Evolutionary conservation across 225 moss, liverwort and hornwort genomes (phyloP).

Genomic region (Antitrichia curtipendula): DNA sequence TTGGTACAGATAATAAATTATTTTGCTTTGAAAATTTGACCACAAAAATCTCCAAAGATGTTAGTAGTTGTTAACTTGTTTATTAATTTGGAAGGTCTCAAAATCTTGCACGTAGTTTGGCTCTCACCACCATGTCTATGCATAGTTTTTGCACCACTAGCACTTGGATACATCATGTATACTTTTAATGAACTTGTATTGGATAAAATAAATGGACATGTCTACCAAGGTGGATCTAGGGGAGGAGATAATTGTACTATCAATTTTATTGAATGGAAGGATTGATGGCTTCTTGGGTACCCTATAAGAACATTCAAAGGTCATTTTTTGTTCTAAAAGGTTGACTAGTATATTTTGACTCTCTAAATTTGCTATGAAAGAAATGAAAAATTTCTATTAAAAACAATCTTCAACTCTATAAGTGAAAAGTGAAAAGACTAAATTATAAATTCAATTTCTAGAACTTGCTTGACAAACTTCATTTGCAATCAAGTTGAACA

Average conservation of each 20-base stretch:
- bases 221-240: rapidly evolving
- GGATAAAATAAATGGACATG: too few relatives aligned
- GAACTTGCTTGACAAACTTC: background rate
- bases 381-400: background rate
- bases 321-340: background rate
- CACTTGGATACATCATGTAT: background rate
- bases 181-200: background rate
- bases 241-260: background rate
- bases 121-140: background rate
- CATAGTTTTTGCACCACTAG: background rate
- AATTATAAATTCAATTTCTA: background rate
- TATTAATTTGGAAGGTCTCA: background rate
- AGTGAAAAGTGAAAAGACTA: background rate
- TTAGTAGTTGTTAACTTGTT: background rate
- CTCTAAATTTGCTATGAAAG: rapidly evolving
- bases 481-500: background rate
- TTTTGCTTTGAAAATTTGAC: background rate
- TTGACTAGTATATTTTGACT: background rate
- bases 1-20: background rate
- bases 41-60: background rate
- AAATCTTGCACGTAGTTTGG: background rate
- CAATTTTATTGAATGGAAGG: rapidly evolving
- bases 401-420: background rate
- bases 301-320: background rate
- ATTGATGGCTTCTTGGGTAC: background rate